Evolutionary conservation across 2,329 filamentous ascomycete species (phyloP), one percentile per base, ranked within the genome.

Genomic region (Neoscytalidium dimidiatum): DNA sequence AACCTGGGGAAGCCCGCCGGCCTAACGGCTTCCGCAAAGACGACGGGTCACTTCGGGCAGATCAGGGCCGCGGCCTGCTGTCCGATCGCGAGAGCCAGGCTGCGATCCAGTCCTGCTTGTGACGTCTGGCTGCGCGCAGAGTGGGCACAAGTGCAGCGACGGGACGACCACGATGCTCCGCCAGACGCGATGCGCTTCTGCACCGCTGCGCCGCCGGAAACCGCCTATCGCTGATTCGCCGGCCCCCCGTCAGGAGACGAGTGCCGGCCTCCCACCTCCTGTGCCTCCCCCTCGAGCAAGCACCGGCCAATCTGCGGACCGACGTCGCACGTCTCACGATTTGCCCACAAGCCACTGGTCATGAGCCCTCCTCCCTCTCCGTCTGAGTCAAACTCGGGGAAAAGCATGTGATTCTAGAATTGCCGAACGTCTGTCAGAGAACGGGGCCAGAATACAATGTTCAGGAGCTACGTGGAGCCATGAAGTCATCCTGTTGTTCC

Each of bases 31-130:
- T 44, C 31, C 14, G 53, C 53, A 43, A 58, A 56, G 53, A 44
- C 53, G 53, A 58, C 53, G 35, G 53, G 38, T 58, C 53, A 58
- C 38, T 44, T 58, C 53, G 53, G 53, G 53, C 13, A 58, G 53
- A 58, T 58, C 53, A 44, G 38, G 38, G 23, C 26, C n/a, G 35
- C 53, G 53, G 53, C 17, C 17, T 28, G n/a, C 35, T 41, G 33
- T 57, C 52, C 52, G 52, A 38, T 41, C 33, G 35, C 31, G n/a
- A 38, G 31, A 17, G 19, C 33, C 21, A 14, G 17, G 3, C 26
- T 48, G 44, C 44, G n/a, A 48, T 48, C 21, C 38, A 48, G 11
- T 26, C n/a, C 3, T 17, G 23, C 48, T 17, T 23, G n/a, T 51
- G 13, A 19, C 48, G 26, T 29, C 13, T 5, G 28, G 31, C 13